phyloP scores from a whole-genome alignment of 1,284 basidiomycete genomes.

The Gomphus sp. region DNA sequence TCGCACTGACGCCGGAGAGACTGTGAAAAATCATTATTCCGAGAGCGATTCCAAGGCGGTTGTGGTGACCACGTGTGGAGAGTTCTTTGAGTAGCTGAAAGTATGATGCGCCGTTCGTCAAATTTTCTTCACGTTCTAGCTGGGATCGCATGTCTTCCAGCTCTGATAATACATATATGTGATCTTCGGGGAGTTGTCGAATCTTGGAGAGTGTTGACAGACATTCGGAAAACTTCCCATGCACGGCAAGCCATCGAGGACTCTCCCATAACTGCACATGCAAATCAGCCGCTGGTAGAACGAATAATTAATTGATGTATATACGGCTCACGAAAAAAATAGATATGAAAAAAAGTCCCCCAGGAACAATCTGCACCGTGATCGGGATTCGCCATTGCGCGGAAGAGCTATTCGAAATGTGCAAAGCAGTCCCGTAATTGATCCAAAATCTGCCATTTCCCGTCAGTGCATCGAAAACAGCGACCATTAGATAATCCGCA shows the following conservation, averaged over 20 bases:
- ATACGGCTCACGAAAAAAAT: constrained; percentile 25
- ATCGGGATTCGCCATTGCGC: constrained; percentile 41
- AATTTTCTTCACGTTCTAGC: no score
- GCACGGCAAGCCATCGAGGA: constrained; percentile 31
- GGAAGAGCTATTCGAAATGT: constrained; percentile 22
- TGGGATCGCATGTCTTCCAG: no score
- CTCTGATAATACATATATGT: constrained; percentile 12
- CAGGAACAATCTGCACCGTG: constrained; percentile 43
- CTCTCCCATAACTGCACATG: constrained; percentile 11
- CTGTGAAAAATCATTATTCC: background rate
- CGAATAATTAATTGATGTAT: no score
- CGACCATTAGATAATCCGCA: background rate
- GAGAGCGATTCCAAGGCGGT: background rate
- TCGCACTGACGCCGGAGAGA: constrained; percentile 28
- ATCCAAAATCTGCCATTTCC: no score
- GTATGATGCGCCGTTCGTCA: background rate
- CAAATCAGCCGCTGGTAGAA: no score
- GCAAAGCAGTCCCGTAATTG: constrained; percentile 15
- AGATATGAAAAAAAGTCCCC: constrained; percentile 33
- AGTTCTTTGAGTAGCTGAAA: constrained; percentile 12
- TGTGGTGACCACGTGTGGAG: background rate
- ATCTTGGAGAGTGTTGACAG: constrained; percentile 30
- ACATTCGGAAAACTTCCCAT: constrained; percentile 29
- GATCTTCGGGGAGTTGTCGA: constrained; percentile 28
- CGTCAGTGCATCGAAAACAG: background rate